Base-by-base conservation (phyloP, 129 eudicot species). In the Erigeron canadensis region DNA sequence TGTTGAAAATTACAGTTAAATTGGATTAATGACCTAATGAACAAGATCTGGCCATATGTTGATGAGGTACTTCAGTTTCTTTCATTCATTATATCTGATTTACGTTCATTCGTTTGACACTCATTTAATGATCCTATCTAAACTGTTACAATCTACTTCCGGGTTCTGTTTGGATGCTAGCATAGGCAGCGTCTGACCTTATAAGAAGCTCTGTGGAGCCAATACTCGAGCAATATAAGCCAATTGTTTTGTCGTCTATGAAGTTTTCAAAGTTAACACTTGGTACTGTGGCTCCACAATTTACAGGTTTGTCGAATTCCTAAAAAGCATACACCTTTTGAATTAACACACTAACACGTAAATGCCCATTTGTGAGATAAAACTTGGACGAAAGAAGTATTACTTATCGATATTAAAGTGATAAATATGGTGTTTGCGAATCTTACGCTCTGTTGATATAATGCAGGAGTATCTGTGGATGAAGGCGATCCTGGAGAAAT, bases 261-360 rank as follows among this genome's bases (percentile, higher is more conserved):
- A 87, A 76, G 81, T 89, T 94, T 69, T 87, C 95, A 46, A 89
- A 81, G 82, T 76, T 94, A 67, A 94, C 96, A 47, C 95, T 94
- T 68, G 98, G 98, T 10, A 94, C 96, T 34, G 95, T 94, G 56
- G 95, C 98, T 66, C 98, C 98, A 37, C 90, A 87, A 69, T 94
- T 94, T 79, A 94, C 96, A 74, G 97, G 97, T 86, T 70, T 43
- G 82, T 75, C 68, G 4, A 21, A 39, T 17, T 23, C 34, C 34
- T 23, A 23, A 23, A 23, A 23, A 23, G 34, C 34, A 23, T 23
- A 23, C 73, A 10, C 56, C 46, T 2, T 19, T 43, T 1, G 3
- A 46, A 12, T 15, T 16, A 8, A 28, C 46, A 10, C 22, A 37
- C 15, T 44, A n/a, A 15, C 16, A 44, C 44, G 19, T 13, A 46